phyloP scores from a whole-genome alignment of 495 filamentous ascomycete genomes.

The Pseudevernia furfuracea region DNA sequence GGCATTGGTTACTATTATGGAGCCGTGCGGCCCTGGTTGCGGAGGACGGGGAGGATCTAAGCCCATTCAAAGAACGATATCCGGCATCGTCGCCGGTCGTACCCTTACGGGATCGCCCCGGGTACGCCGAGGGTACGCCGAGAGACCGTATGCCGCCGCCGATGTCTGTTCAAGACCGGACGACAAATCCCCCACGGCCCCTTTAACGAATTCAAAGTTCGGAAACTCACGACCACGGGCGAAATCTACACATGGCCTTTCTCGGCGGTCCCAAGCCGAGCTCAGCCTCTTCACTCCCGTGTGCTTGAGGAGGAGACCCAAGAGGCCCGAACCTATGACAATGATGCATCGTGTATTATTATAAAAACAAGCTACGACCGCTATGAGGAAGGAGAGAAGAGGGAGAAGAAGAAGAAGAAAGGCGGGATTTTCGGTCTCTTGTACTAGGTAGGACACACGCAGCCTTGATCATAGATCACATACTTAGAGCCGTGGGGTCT shows the following conservation, averaged over 20 bases:
- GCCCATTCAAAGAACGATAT: background rate
- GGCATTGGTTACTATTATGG: conserved; percentile 9
- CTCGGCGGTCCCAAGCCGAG: no score
- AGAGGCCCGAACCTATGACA: background rate
- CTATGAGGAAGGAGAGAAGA: background rate
- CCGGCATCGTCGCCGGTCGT: background rate
- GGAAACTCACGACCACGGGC: no score
- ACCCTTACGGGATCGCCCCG: background rate
- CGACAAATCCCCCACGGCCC: no score
- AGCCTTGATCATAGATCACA: no score
- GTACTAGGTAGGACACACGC: background rate
- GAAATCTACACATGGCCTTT: no score
- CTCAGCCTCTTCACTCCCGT: background rate
- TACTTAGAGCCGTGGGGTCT: no score
- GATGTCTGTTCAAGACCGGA: no score
- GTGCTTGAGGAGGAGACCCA: background rate
- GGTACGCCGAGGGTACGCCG: background rate
- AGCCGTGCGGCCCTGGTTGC: background rate
- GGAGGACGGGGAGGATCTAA: background rate
- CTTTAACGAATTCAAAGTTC: no score
- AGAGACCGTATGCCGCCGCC: no score
- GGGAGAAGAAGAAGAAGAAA: background rate
- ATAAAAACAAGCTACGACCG: background rate
- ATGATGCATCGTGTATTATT: background rate
- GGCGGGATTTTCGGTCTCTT: background rate